These are phyloP conservation scores for Yarrowia keelungensis DNA, from an alignment of 805 yeast genomes.

Conservation along the genomic window DNA sequence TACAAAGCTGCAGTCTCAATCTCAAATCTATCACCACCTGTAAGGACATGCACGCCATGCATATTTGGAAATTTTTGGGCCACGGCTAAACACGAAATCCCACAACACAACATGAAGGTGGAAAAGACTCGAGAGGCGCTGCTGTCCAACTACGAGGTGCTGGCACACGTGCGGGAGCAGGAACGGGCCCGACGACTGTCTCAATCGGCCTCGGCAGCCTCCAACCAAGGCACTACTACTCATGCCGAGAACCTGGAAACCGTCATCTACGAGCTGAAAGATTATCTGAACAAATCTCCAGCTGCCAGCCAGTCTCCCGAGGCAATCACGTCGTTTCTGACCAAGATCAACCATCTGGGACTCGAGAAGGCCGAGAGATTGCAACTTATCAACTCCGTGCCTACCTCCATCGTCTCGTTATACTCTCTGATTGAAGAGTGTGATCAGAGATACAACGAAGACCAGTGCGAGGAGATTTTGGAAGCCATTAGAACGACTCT, in stretches of 20 bases:
- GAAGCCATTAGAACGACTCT: slow-evolving; percentile 48
- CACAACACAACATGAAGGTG: slow-evolving; percentile 50
- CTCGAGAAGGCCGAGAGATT: slow-evolving; percentile 83
- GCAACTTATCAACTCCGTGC: slow-evolving; percentile 82
- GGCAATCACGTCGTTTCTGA: slow-evolving; percentile 53
- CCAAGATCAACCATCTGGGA: slow-evolving; percentile 53
- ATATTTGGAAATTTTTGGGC: background rate
- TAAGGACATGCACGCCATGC: slow-evolving; percentile 6
- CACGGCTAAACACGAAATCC: background rate
- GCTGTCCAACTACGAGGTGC: slow-evolving; percentile 69
- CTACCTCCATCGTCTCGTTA: slow-evolving; percentile 77
- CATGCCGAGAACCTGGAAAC: slow-evolving; percentile 48
- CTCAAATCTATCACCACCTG: too few relatives aligned
- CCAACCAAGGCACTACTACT: slow-evolving; percentile 6
- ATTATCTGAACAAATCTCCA: slow-evolving; percentile 52
- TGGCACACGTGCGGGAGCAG: slow-evolving; percentile 59
- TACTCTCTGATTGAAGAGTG: slow-evolving; percentile 90
- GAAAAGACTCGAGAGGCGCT: slow-evolving; percentile 61
- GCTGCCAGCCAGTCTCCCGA: slow-evolving; percentile 52
- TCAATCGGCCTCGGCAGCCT: slow-evolving; percentile 29
- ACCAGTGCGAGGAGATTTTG: slow-evolving; percentile 65
- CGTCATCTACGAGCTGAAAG: slow-evolving; percentile 50
- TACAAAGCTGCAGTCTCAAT: too few relatives aligned
- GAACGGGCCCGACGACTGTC: slow-evolving; percentile 32
- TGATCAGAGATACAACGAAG: slow-evolving; percentile 81